A percentile compares a stretch with the other conserved stretches of the same genome.
Conservation (phyloP, 1,139 yeast genomes). For the Geotrichum klebahnii region DNA sequence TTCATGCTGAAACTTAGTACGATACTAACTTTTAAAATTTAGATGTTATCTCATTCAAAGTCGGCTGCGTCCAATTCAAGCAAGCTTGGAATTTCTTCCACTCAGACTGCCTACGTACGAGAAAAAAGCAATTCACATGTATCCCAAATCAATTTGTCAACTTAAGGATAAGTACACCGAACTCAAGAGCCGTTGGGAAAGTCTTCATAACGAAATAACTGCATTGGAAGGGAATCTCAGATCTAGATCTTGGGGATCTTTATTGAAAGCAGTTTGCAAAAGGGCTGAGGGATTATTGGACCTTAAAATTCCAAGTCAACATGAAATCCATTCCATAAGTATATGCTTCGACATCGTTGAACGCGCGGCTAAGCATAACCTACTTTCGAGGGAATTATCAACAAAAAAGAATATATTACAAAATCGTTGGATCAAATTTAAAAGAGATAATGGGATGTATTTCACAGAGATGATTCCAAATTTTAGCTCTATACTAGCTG, state of each 20-base stretch:
- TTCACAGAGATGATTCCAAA: not conserved
- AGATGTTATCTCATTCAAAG: conserved; percentile 6
- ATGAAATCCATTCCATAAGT: not conserved
- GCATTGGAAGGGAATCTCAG: not conserved
- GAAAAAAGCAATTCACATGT: conserved; percentile 36
- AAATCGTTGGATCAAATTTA: not conserved
- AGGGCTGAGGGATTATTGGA: conserved; percentile 24
- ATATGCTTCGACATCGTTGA: conserved; percentile 9
- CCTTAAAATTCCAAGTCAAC: conserved; percentile 31
- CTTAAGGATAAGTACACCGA: conserved; percentile 44
- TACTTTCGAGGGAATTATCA: not conserved
- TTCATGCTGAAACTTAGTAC: too few species aligned
- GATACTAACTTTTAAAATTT: conserved; percentile 23
- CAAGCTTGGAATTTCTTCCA: conserved; percentile 59
- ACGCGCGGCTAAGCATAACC: not conserved
- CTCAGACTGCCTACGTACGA: conserved; percentile 49
- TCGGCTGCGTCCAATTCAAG: conserved; percentile 49
- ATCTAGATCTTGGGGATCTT: not conserved
- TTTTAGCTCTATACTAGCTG: not conserved
- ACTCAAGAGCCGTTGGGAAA: conserved; percentile 44
- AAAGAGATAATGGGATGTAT: not conserved
- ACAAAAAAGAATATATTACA: not conserved
- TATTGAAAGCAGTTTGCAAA: conserved; percentile 2
- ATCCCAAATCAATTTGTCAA: conserved; percentile 40
- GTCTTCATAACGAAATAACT: conserved; percentile 35